phyloP scores from a whole-genome alignment of 176 grass and related monocot genomes.

The Cymbopogon citratus region DNA sequence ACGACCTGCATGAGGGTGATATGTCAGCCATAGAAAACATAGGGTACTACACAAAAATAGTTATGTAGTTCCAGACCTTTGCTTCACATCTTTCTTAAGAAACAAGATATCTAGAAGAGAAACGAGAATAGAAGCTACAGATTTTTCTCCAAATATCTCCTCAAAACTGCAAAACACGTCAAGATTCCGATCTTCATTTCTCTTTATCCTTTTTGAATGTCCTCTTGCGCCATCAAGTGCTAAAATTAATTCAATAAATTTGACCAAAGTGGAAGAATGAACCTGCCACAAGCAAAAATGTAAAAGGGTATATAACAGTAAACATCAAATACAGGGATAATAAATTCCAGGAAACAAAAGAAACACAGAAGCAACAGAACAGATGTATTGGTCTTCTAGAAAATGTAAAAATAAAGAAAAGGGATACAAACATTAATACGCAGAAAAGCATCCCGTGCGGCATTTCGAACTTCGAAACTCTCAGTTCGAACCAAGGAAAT shows the following conservation, averaged over 20 bases:
- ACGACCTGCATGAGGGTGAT: constrained; percentile 33
- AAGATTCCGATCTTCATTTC: constrained; percentile 31
- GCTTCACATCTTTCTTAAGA: constrained; percentile 68
- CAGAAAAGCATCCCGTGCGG: constrained; percentile 59
- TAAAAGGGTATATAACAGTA: background rate
- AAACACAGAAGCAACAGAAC: background rate
- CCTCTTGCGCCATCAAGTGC: constrained; percentile 23
- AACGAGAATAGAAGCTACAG: constrained; percentile 43
- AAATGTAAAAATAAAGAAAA: background rate
- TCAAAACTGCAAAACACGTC: constrained; percentile 24
- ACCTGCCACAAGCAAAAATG: constrained; percentile 50
- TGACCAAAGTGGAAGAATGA: constrained; percentile 51
- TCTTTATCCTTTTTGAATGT: constrained; percentile 58
- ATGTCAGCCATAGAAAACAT: constrained; percentile 1
- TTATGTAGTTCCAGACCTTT: constrained; percentile 49
- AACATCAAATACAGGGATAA: background rate
- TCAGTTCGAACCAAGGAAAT: constrained; percentile 64
- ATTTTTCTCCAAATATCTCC: constrained; percentile 56
- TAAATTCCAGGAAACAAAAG: background rate
- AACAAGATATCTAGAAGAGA: constrained; percentile 82
- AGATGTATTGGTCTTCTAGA: background rate
- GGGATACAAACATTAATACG: constrained; percentile 60
- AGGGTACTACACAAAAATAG: background rate
- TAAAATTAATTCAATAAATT: constrained; percentile 62
- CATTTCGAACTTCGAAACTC: constrained; percentile 71